phyloP scores from a whole-genome alignment of 2,329 filamentous ascomycete genomes.

The Neurospora crassa region DNA sequence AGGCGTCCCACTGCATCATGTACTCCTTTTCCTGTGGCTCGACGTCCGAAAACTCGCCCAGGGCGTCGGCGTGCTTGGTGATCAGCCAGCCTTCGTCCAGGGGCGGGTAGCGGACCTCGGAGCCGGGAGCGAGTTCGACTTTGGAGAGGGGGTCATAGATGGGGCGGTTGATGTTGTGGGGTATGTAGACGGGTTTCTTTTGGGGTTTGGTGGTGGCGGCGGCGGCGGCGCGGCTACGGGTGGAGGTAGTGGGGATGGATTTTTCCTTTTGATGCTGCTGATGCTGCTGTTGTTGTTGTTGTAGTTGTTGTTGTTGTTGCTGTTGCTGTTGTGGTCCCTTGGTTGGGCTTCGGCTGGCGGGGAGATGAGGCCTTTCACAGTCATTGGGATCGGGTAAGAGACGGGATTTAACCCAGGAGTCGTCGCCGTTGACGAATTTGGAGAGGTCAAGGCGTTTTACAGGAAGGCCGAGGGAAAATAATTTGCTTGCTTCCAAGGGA shows the following conservation, averaged over 20 bases:
- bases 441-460: constrained; percentile 35
- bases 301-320: neutral
- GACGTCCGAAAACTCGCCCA: constrained; percentile 48
- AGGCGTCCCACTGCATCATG: constrained; percentile 48
- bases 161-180: constrained; percentile 35
- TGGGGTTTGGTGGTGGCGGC: constrained; percentile 16
- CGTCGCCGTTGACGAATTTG: constrained; percentile 34
- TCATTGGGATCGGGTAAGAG: constrained; percentile 23
- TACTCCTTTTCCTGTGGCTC: constrained; percentile 46
- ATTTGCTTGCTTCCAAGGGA: constrained; percentile 20
- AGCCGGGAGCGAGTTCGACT: constrained; percentile 37
- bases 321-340: neutral
- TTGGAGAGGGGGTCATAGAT: constrained; percentile 51
- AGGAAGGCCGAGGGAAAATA: constrained; percentile 33
- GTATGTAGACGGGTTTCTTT: constrained; percentile 29
- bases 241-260: constrained; percentile 2
- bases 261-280: neutral
- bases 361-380: neutral
- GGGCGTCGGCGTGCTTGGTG: constrained; percentile 48
- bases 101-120: constrained; percentile 32
- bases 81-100: constrained; percentile 45
- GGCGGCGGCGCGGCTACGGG: neutral
- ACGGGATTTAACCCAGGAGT: constrained; percentile 35
- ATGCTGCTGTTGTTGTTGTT: neutral
- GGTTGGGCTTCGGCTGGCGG: neutral